Percentiles rank a stretch among this genome's conserved stretches.
phyloP scores from a whole-genome alignment of 2,329 filamentous ascomycete species.

The Penicillium vulpinum region DNA sequence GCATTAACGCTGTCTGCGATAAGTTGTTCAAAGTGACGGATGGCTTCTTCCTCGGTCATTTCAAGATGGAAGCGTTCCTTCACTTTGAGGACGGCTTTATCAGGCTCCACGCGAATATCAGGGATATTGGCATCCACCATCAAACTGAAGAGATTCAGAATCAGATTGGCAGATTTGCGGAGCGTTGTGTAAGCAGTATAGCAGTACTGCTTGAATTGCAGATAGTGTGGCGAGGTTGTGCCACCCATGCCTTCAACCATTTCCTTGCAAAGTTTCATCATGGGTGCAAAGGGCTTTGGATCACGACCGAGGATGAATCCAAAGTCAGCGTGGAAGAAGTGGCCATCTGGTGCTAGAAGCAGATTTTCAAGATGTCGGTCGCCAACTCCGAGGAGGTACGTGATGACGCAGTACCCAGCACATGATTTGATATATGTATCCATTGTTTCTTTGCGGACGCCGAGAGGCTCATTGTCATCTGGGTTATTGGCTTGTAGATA shows the following conservation, averaged over 20 bases:
- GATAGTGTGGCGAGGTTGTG: constrained; percentile 74
- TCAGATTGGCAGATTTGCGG: constrained; percentile 83
- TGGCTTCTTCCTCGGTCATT: constrained; percentile 87
- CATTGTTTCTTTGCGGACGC: constrained; percentile 86
- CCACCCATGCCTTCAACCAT: constrained; percentile 99
- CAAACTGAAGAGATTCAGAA: constrained; percentile 90
- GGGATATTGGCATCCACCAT: constrained; percentile 99
- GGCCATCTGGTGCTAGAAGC: constrained; percentile 80
- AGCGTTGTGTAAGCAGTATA: constrained; percentile 92
- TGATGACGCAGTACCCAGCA: constrained; percentile 97
- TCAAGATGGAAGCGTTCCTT: constrained; percentile 92
- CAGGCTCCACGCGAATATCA: constrained; percentile 86
- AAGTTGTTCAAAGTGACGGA: constrained; percentile 80
- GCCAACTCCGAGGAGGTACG: constrained; percentile 93
- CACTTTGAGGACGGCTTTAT: constrained; percentile 92
- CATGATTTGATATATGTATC: constrained; percentile 96
- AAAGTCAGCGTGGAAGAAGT: constrained; percentile 98
- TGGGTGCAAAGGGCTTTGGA: constrained; percentile 93
- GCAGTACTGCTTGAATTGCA: constrained; percentile 90
- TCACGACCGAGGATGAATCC: constrained; percentile 97
- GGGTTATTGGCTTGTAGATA: constrained; percentile 90
- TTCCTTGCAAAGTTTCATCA: constrained; percentile 95
- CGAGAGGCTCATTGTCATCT: constrained; percentile 75
- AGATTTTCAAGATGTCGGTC: constrained; percentile 96
- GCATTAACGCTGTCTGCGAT: constrained; percentile 90